These are phyloP conservation scores for Fraxinus latifolia DNA, from an alignment of 305 asterid genomes.

Conservation along the genomic window DNA sequence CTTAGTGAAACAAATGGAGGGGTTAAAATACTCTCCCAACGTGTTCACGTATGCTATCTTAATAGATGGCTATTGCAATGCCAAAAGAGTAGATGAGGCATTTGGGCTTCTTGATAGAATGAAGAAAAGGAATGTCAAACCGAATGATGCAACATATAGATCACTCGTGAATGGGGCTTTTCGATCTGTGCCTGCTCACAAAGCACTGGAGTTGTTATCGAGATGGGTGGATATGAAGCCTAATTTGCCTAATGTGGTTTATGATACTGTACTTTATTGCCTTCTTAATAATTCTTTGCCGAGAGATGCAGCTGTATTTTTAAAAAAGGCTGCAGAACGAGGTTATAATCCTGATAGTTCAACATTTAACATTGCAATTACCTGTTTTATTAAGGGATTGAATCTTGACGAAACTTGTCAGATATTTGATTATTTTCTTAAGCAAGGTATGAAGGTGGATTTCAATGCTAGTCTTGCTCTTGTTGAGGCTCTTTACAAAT, in stretches of 20 bases:
- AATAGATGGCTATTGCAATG: slow-evolving; percentile 76
- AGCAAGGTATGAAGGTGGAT: slow-evolving; percentile 50
- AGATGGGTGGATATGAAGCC: slow-evolving; percentile 59
- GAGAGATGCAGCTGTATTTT: slow-evolving; percentile 47
- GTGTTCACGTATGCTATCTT: slow-evolving; percentile 84
- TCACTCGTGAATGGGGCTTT: slow-evolving; percentile 79
- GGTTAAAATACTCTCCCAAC: slow-evolving; percentile 56
- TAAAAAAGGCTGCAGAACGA: slow-evolving; percentile 36
- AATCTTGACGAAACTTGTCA: slow-evolving; percentile 58
- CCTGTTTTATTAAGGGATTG: slow-evolving; percentile 66
- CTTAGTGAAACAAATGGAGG: slow-evolving; percentile 87
- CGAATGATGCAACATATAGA: slow-evolving; percentile 82
- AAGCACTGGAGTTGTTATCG: slow-evolving; percentile 52
- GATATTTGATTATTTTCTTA: slow-evolving; percentile 50
- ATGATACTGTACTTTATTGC: slow-evolving; percentile 51
- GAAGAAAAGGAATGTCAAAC: slow-evolving; percentile 58
- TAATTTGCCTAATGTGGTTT: slow-evolving; percentile 58
- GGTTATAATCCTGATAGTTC: slow-evolving; percentile 70
- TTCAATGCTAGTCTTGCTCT: slow-evolving; percentile 51
- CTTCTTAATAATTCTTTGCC: slow-evolving; percentile 55
- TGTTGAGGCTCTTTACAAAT: slow-evolving; percentile 53
- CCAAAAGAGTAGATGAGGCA: slow-evolving; percentile 61
- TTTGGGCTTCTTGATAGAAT: slow-evolving; percentile 59
- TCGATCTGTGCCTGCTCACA: slow-evolving; percentile 41
- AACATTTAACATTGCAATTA: slow-evolving; percentile 49